Evolutionary conservation across 495 filamentous ascomycete species (phyloP).

Genomic region (Amniculicola lignicola): DNA sequence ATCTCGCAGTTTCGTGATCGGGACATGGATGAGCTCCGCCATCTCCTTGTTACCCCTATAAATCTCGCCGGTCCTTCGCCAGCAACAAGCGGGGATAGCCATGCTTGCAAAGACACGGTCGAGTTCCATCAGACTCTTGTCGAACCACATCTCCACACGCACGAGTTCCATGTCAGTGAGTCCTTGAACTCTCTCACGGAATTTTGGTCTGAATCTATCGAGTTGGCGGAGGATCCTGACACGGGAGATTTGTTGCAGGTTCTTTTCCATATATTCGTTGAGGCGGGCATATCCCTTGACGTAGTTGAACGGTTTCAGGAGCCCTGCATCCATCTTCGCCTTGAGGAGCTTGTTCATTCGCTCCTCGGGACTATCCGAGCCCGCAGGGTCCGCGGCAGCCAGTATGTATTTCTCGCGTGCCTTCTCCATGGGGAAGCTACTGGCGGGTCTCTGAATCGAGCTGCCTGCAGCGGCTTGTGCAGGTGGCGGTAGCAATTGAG

Average conservation of each 20-base stretch:
- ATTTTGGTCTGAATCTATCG: constrained; percentile 89
- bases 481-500: constrained; percentile 32
- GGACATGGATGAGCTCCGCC: constrained; percentile 92
- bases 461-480: constrained; percentile 43
- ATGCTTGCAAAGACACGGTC: constrained; percentile 98
- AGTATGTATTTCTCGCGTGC: constrained; percentile 90
- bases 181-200: constrained; percentile 87
- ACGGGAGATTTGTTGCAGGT: constrained; percentile 74
- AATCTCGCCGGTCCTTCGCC: constrained; percentile 95
- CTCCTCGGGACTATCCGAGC: constrained; percentile 86
- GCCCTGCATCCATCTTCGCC: constrained; percentile 91
- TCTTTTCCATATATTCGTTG: constrained; percentile 82
- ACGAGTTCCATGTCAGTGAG: constrained; percentile 91
- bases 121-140: constrained; percentile 89
- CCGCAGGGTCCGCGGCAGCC: constrained; percentile 90
- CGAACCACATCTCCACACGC: constrained; percentile 98
- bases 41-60: constrained; percentile 98
- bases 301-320: constrained; percentile 96
- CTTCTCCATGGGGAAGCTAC: constrained; percentile 68
- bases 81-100: constrained; percentile 97
- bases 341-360: constrained; percentile 92
- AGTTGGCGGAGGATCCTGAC: constrained; percentile 87
- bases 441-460: constrained; percentile 57
- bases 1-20: constrained; percentile 85
- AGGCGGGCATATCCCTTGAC: constrained; percentile 90